phyloP scores from a whole-genome alignment of 192 early-diverging fungal species.

The Jimgerdemannia lactiflua region DNA sequence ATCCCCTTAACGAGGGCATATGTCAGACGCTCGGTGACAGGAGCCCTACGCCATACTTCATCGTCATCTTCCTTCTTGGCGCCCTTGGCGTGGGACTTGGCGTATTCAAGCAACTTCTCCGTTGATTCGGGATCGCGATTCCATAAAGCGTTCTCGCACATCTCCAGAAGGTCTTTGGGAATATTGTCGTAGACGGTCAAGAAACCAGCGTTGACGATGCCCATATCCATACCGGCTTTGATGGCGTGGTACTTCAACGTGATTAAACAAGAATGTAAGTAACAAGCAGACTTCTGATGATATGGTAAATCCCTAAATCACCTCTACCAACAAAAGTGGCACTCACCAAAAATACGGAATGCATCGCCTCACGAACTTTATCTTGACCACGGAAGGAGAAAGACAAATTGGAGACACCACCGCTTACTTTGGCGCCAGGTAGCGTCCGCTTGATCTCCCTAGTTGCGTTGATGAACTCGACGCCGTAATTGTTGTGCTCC shows the following conservation, averaged over 20 bases:
- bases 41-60: conserved; percentile 82
- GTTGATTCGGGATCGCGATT: conserved; percentile 90
- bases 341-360: conserved; percentile 79
- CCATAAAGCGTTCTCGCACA: conserved; percentile 94
- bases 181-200: conserved; percentile 96
- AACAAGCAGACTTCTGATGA: neutral
- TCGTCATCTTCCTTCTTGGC: conserved; percentile 66
- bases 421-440: conserved; percentile 90
- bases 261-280: neutral
- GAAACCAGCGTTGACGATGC: conserved; percentile 96
- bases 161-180: conserved; percentile 86
- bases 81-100: conserved; percentile 75
- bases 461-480: conserved; percentile 88
- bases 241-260: conserved; percentile 64
- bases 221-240: conserved; percentile 94
- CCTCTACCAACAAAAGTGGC: neutral
- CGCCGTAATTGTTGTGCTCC: conserved; percentile 95
- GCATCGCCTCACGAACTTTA: conserved; percentile 90
- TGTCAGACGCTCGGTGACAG: conserved; percentile 73
- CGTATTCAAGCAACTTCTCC: conserved; percentile 91
- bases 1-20: conserved; percentile 93
- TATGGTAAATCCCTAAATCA: neutral
- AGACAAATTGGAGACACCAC: conserved; percentile 97
- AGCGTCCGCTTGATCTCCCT: conserved; percentile 73
- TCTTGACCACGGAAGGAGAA: conserved; percentile 98